These are phyloP conservation scores for Lachnellula occidentalis DNA, from an alignment of 2,329 filamentous ascomycete species.

Conservation along the genomic window DNA sequence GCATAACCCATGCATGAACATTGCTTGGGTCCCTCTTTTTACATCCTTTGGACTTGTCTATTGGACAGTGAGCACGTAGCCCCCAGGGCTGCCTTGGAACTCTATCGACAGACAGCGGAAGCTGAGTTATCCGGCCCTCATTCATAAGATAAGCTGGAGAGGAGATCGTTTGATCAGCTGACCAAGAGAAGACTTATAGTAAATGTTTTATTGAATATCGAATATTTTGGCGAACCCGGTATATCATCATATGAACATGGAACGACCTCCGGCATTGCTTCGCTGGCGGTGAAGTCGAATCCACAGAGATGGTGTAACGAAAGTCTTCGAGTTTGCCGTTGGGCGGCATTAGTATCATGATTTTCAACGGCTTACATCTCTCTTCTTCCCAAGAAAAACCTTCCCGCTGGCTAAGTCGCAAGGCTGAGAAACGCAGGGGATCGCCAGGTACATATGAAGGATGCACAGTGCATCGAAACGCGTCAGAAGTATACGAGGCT, in stretches of 20 bases:
- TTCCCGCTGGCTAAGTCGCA: background rate
- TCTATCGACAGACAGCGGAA: background rate
- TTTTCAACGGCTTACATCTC: background rate
- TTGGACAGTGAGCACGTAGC: background rate
- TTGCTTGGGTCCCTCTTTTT: no score
- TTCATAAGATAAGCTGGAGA: background rate
- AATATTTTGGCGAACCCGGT: background rate
- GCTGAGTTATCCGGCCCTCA: background rate
- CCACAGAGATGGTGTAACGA: background rate
- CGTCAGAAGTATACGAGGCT: background rate
- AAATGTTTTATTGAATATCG: background rate
- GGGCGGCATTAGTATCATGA: background rate
- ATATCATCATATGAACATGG: background rate
- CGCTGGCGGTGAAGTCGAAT: background rate
- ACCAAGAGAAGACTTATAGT: background rate
- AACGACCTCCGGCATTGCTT: background rate
- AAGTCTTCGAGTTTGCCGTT: background rate
- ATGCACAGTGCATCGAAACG: background rate
- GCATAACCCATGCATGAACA: background rate
- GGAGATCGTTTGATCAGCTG: no score
- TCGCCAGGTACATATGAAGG: background rate
- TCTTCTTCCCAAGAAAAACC: background rate
- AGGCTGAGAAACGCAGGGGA: background rate
- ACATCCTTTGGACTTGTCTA: background rate
- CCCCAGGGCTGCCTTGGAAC: background rate